Evolutionary conservation across 2,329 filamentous ascomycete genomes (phyloP), one percentile per base, ranked within the genome.

Genomic region (Cladosporium austrohemisphaericum): DNA sequence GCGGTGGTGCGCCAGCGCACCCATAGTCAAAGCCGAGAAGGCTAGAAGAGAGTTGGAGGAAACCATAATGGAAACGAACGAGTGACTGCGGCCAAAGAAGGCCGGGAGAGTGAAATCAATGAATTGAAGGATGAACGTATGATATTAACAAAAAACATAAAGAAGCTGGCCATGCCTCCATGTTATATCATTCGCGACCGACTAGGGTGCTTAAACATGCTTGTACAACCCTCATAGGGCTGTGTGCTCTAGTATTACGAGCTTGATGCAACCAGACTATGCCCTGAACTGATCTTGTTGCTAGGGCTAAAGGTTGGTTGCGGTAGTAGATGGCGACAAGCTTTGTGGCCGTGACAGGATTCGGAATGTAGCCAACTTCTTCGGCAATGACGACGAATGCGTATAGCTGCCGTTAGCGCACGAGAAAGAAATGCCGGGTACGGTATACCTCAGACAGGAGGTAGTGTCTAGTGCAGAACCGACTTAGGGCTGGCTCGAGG

Each of bases 1-100:
- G 19, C 41, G 41, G n/a, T 44, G 19, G 16, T 44, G 41, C 41
- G 41, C 41, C 41, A 44, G 41, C 41, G 41, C 41, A 20, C 26
- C 41, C 41, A 32, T 44, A 22, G 41, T 28, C 7, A 44, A 20
- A 20, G 41, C 41, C 28, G 41, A 44, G 13, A 44, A n/a, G 41
- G 29, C 41, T 8, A 44, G n/a, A 16, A 44, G 28, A 33, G 41
- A 44, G 19, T 16, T 16, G 13, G n/a, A 22, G 14, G 28, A 22
- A 44, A 22, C 26, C 41, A 44, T 44, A 5, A 44, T 23, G 28
- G 23, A 44, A 3, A 3, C 9, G 13, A 43, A 44, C 3, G 41
- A 44, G 26, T 22, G 41, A 16, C 26, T 23, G 20, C 13, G 23
- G 23, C 37, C 28, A 25, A 5, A 11, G 13, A 5, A 28, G 22